phyloP scores from a whole-genome alignment of 176 grass and related monocot species.

The Aegilops bicornis region DNA sequence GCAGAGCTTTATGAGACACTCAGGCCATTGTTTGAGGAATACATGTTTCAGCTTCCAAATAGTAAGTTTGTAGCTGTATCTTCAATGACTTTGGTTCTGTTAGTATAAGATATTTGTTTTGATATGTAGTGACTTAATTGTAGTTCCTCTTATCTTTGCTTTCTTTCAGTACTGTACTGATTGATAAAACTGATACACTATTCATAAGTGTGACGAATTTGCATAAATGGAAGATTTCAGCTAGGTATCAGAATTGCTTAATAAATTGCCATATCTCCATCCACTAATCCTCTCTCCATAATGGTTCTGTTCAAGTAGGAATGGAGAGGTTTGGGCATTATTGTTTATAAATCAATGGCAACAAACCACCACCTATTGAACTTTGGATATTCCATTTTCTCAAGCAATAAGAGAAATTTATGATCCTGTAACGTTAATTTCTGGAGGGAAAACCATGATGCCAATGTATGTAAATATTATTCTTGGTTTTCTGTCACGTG shows the following conservation, averaged over 20 bases:
- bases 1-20: conserved; percentile 92
- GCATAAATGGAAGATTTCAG: background rate
- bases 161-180: background rate
- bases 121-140: background rate
- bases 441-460: background rate
- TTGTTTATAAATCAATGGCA: conserved; percentile 6
- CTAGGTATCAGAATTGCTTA: conserved; percentile 11
- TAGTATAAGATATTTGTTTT: background rate
- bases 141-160: conserved; percentile 9
- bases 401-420: background rate
- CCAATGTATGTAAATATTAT: background rate
- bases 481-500: conserved; percentile 20
- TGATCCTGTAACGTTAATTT: background rate
- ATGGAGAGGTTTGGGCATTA: background rate
- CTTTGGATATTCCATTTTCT: background rate
- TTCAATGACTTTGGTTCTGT: background rate
- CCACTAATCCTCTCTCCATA: background rate
- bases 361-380: background rate
- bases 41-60: conserved; percentile 63
- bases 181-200: background rate
- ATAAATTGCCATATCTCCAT: background rate
- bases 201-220: background rate
- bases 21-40: conserved; percentile 77
- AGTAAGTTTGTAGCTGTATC: conserved; percentile 46
- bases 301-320: conserved; percentile 9